Conservation (phyloP, 345 rosid genomes). For the Citrus reticulata region DNA sequence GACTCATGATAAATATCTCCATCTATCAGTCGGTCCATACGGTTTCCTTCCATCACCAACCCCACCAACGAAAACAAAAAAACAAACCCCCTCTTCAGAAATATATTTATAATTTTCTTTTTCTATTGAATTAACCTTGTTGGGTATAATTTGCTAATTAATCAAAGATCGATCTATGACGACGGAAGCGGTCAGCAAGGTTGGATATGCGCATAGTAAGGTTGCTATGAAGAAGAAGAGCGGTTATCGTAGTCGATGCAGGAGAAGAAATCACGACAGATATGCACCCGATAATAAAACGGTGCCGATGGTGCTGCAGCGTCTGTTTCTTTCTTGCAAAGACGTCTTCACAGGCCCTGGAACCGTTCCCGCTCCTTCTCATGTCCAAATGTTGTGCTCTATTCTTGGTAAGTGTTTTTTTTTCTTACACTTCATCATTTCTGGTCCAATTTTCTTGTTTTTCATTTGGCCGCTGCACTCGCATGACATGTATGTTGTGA, state of each 20-base stretch:
- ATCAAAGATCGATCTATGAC: too few species aligned
- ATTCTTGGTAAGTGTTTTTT: conserved; percentile 41
- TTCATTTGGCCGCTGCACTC: not conserved
- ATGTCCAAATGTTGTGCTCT: conserved; percentile 37
- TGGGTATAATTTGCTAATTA: too few species aligned
- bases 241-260: not conserved
- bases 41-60: not conserved
- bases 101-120: too few species aligned
- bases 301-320: conserved; percentile 33
- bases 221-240: not conserved
- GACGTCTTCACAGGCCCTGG: conserved; percentile 55
- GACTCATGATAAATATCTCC: too few species aligned
- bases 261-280: not conserved
- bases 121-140: too few species aligned
- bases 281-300: not conserved
- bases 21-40: too few species aligned
- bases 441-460: not conserved
- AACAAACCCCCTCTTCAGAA: too few species aligned
- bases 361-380: conserved; percentile 42
- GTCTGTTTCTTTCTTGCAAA: conserved; percentile 42
- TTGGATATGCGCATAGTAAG: too few species aligned
- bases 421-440: not conserved
- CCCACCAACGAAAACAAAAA: not conserved
- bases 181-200: too few species aligned
- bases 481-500: not conserved